Evolutionary conservation across 305 asterid species (phyloP).

Genomic region (Stenogyne calaminthoides): DNA sequence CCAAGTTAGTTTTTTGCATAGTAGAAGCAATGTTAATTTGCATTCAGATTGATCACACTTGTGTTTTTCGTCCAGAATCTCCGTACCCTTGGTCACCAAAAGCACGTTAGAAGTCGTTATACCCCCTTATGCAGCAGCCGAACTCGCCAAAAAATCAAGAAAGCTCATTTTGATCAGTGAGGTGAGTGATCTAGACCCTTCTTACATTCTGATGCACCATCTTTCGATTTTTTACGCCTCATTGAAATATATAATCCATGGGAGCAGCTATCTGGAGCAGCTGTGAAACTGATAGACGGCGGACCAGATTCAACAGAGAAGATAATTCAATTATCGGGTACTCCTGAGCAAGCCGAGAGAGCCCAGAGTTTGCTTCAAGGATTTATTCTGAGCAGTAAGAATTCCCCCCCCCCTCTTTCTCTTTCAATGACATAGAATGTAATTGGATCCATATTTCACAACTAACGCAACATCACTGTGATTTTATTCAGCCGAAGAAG

Average conservation of each 20-base stretch:
- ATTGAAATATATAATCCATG: constrained; percentile 23
- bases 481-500: constrained; percentile 51
- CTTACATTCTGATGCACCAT: not conserved
- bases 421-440: not conserved
- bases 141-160: constrained; percentile 77
- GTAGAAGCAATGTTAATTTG: not conserved
- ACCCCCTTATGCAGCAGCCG: constrained; percentile 79
- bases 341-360: constrained; percentile 91
- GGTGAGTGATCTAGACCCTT: constrained; percentile 43
- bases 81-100: constrained; percentile 81
- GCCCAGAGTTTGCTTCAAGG: constrained; percentile 99
- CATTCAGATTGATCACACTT: not conserved
- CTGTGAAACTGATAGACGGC: constrained; percentile 75
- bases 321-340: constrained; percentile 84
- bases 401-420: constrained; percentile 18
- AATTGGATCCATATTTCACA: not conserved
- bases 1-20: not conserved
- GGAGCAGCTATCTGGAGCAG: constrained; percentile 84
- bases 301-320: constrained; percentile 67
- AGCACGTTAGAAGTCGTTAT: constrained; percentile 86
- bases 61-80: constrained; percentile 42
- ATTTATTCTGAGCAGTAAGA: constrained; percentile 87
- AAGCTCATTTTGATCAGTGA: constrained; percentile 85
- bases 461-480: not conserved
- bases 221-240: not conserved